phyloP scores from a whole-genome alignment of 352 stramenopile species.

The Peronosclerospora sorghi region DNA sequence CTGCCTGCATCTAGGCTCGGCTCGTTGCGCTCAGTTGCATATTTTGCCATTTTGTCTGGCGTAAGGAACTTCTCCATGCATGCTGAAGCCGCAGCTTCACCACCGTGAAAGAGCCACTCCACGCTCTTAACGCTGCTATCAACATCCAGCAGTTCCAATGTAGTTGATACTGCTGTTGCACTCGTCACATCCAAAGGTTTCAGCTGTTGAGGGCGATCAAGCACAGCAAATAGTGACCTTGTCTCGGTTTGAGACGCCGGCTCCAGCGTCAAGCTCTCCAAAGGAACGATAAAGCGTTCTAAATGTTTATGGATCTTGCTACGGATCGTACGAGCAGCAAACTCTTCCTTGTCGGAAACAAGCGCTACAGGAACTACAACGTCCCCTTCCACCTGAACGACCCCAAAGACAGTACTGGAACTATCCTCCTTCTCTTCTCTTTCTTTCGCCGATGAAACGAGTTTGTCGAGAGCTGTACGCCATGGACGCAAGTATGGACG shows the following conservation, averaged over 20 bases:
- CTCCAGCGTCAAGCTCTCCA: constrained; percentile 29
- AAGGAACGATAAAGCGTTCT: constrained; percentile 67
- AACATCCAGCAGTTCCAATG: constrained; percentile 45
- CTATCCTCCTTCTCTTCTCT: constrained; percentile 9
- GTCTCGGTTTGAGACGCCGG: constrained; percentile 16
- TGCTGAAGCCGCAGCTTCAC: constrained; percentile 46
- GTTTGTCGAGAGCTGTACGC: constrained; percentile 28
- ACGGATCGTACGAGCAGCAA: constrained; percentile 95
- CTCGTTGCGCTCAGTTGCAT: constrained; percentile 88
- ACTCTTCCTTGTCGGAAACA: constrained; percentile 91
- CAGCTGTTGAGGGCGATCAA: constrained; percentile 13
- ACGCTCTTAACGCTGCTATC: constrained; percentile 50
- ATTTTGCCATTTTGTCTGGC: constrained; percentile 51
- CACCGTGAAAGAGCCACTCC: constrained; percentile 44
- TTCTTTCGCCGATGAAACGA: constrained; percentile 27
- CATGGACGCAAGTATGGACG: constrained; percentile 60
- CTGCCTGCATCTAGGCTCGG: constrained; percentile 88
- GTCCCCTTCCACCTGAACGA: constrained; percentile 95
- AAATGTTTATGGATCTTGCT: constrained; percentile 92
- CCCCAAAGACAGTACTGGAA: constrained; percentile 19
- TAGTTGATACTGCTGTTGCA: constrained; percentile 12
- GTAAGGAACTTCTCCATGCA: constrained; percentile 85
- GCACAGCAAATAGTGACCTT: constrained; percentile 15
- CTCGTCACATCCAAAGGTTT: constrained; percentile 35
- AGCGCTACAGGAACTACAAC: constrained; percentile 94